Evolutionary conservation across 2,329 filamentous ascomycete species (phyloP).

Genomic region (Gnomoniopsis sp.): DNA sequence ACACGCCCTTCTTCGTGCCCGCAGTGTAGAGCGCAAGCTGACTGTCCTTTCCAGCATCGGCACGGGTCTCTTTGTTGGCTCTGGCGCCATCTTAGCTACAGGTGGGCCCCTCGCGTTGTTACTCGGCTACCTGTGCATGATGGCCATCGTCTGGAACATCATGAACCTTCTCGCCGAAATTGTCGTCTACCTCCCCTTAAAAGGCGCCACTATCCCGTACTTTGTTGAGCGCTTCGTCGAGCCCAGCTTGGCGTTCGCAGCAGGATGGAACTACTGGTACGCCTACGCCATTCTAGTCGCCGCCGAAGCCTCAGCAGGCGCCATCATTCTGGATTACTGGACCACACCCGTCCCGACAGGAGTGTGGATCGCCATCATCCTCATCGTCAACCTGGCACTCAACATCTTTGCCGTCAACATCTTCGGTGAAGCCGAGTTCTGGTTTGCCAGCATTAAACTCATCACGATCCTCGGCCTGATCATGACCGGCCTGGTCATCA

Average conservation of each 20-base stretch:
- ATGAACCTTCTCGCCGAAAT: constrained; percentile 71
- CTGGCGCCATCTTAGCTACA: constrained; percentile 58
- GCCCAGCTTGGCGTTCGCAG: constrained; percentile 53
- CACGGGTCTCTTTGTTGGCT: constrained; percentile 70
- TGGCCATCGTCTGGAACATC: constrained; percentile 70
- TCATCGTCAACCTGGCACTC: constrained; percentile 10
- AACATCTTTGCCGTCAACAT: constrained; percentile 18
- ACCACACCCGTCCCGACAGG: constrained; percentile 11
- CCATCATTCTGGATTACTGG: constrained; percentile 39
- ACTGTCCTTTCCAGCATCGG: constrained; percentile 56
- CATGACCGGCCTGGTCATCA: constrained; percentile 15
- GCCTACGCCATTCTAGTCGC: constrained; percentile 43
- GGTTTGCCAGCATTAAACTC: constrained; percentile 23
- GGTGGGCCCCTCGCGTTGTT: constrained; percentile 65
- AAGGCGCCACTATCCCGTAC: constrained; percentile 74
- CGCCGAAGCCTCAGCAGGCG: constrained; percentile 41
- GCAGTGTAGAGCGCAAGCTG: background rate
- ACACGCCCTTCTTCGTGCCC: too few relatives aligned
- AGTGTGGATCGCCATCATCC: constrained; percentile 18
- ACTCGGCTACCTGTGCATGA: constrained; percentile 67
- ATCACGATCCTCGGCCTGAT: constrained; percentile 19
- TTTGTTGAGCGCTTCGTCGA: constrained; percentile 68
- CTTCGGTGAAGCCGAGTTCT: constrained; percentile 22
- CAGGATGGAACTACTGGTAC: constrained; percentile 51
- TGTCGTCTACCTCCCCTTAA: constrained; percentile 73